Base-by-base conservation (phyloP, 495 filamentous ascomycete genomes). In the Wilcoxina mikolae region DNA sequence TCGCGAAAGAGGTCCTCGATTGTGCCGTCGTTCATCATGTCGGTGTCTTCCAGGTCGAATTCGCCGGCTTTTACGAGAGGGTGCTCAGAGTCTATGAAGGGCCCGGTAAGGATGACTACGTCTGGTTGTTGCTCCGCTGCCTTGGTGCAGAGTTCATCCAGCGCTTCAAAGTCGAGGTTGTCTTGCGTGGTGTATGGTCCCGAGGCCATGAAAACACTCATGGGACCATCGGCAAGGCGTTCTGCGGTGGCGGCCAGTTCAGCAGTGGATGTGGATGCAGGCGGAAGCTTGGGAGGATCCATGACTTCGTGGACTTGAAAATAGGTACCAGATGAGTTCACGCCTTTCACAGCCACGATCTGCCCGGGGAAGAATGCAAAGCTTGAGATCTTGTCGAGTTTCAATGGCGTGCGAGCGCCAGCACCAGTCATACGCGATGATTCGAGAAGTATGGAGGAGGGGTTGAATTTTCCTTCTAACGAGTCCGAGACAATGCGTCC, bases 311-410 rank as follows among this genome's bases (percentile, higher is more conserved):
- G 78, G 39, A 94, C 85, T 0, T 79, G 76, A 58, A 98, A 95
- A 54, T 85, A 82, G 22, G 82, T 76, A 3, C 90, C 90, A 15
- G 84, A 85, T 4, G 87, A 81, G 62, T 96, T 96, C 61, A 83
- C 84, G 7, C 91, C 91, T 33, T 75, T 74, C 15, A 95, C 70
- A 7, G 89, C 91, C 18, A 93, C 83, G 45, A 95, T 94, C 64
- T 95, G 87, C 17, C 91, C 91, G 0, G 90, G 89, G 68, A 98
- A 95, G 73, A 96, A 87, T 57, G 87, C 83, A 69, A 80, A 84
- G 3, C 77, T 76, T 1, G 73, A 69, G 0, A 94, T 58, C 0
- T 76, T 73, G 55, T 82, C 75, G 5, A 95, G 65, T 61, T 87
- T 84, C 20, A 98, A 71, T 3, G 85, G 85, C 22, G 95, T 76